A percentile compares a stretch with the other conserved stretches of the same genome.
Evolutionary conservation across 139 green algal genomes (phyloP).

Genomic region (Bryopsis sp.): DNA sequence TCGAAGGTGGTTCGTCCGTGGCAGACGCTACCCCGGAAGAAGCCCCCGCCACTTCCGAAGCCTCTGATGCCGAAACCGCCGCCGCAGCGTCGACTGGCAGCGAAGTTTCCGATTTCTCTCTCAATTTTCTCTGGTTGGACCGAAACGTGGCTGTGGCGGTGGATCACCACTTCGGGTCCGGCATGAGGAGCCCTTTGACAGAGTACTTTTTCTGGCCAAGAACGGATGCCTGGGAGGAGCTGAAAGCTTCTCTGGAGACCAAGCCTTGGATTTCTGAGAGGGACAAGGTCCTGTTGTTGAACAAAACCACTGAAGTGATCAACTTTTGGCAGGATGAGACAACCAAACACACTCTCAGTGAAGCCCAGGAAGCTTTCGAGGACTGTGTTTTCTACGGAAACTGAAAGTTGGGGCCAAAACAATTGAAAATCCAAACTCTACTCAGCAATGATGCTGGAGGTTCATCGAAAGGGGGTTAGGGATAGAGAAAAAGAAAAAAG

Average conservation of each 20-base stretch:
- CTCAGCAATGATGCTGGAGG: too few species aligned
- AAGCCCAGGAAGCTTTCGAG: conserved; percentile 42
- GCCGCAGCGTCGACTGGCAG: too few species aligned
- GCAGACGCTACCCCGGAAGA: too few species aligned
- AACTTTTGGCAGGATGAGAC: conserved; percentile 64
- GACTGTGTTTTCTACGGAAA: conserved; percentile 53
- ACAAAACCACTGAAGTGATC: conserved; percentile 55
- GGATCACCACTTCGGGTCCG: conserved; percentile 47
- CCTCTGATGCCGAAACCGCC: too few species aligned
- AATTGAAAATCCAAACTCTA: too few species aligned
- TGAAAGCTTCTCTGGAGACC: conserved; percentile 44
- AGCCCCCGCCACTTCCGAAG: too few species aligned
- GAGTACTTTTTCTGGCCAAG: conserved; percentile 72
- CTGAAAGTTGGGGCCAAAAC: too few species aligned
- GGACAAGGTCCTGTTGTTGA: conserved; percentile 47
- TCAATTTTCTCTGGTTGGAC: conserved; percentile 65
- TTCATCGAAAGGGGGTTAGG: too few species aligned
- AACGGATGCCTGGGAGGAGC: conserved; percentile 67
- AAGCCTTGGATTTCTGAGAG: conserved; percentile 51
- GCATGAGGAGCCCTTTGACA: conserved; percentile 45
- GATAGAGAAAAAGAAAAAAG: too few species aligned
- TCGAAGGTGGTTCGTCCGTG: too few species aligned
- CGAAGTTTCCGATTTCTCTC: too few species aligned
- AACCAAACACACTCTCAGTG: conserved; percentile 34
- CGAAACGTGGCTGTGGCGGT: conserved; percentile 58